Evolutionary conservation across 495 filamentous ascomycete species (phyloP).

Genomic region (Daldinia caldariorum): DNA sequence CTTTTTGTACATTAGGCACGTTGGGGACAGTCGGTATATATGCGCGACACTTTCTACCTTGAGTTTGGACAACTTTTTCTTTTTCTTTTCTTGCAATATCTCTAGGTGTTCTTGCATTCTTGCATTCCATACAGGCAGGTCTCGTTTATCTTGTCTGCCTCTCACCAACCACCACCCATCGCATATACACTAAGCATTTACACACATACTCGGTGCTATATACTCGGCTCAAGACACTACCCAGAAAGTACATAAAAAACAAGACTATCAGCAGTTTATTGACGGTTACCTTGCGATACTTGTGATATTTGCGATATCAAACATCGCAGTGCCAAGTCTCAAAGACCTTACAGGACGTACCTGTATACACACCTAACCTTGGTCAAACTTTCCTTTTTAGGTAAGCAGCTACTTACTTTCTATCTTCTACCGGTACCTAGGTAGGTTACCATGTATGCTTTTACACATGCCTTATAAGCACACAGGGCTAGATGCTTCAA

Average conservation of each 20-base stretch:
- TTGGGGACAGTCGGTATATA: neutral
- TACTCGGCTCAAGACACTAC: neutral
- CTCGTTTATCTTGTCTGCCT: neutral
- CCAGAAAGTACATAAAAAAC: neutral
- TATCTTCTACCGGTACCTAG: neutral
- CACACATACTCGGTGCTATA: neutral
- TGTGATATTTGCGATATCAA: neutral
- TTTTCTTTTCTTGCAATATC: neutral
- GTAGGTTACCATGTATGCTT: no score
- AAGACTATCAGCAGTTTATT: neutral
- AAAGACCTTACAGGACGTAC: neutral
- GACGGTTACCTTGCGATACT: neutral
- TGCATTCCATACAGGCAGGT: neutral
- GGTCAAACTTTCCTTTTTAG: constrained; percentile 2
- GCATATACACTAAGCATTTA: neutral
- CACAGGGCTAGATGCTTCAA: neutral
- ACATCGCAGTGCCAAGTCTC: neutral
- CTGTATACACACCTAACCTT: neutral
- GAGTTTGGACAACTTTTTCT: neutral
- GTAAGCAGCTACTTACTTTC: neutral
- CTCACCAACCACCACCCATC: neutral
- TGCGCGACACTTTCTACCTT: neutral
- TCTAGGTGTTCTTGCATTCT: neutral
- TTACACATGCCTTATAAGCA: no score
- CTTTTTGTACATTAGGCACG: neutral